A percentile compares a stretch with the other conserved stretches of the same genome.
phyloP scores from a whole-genome alignment of 495 filamentous ascomycete genomes.

The Cudoniella acicularis region DNA sequence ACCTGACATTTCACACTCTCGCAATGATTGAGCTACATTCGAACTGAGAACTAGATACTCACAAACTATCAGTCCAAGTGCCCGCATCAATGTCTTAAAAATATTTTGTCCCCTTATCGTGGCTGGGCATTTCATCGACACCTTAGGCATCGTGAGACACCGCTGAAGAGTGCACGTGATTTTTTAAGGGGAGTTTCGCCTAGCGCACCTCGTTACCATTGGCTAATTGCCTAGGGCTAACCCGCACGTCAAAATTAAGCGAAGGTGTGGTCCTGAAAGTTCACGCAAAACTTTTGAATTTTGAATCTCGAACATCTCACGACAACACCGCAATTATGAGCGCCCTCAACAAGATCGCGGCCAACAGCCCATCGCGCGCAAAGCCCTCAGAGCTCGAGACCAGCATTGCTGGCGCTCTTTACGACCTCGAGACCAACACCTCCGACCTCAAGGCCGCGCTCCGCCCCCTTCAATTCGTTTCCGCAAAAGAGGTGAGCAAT shows the following conservation, averaged over 20 bases:
- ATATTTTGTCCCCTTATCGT: too few relatives aligned
- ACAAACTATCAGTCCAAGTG: too few relatives aligned
- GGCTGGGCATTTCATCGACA: too few relatives aligned
- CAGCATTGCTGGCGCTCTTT: constrained; percentile 89
- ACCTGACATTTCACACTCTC: too few relatives aligned
- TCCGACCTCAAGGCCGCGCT: constrained; percentile 90
- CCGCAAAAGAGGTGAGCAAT: constrained; percentile 89
- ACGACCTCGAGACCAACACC: constrained; percentile 97
- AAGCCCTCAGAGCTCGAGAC: constrained; percentile 94
- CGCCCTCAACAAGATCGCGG: constrained; percentile 94
- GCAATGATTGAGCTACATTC: too few relatives aligned
- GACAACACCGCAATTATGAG: constrained; percentile 26
- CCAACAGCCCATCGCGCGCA: constrained; percentile 89
- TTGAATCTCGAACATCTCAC: neutral
- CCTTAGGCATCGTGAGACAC: too few relatives aligned
- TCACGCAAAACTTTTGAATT: constrained; percentile 27
- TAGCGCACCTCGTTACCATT: neutral
- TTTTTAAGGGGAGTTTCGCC: too few relatives aligned
- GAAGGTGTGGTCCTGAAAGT: neutral
- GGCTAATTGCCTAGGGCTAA: neutral
- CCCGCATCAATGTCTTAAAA: too few relatives aligned
- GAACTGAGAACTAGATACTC: too few relatives aligned
- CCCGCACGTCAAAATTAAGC: neutral
- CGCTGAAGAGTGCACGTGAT: too few relatives aligned
- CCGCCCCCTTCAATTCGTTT: constrained; percentile 94